Evolutionary conservation across 2,329 filamentous ascomycete species (phyloP).

Genomic region (Botrytis porri): DNA sequence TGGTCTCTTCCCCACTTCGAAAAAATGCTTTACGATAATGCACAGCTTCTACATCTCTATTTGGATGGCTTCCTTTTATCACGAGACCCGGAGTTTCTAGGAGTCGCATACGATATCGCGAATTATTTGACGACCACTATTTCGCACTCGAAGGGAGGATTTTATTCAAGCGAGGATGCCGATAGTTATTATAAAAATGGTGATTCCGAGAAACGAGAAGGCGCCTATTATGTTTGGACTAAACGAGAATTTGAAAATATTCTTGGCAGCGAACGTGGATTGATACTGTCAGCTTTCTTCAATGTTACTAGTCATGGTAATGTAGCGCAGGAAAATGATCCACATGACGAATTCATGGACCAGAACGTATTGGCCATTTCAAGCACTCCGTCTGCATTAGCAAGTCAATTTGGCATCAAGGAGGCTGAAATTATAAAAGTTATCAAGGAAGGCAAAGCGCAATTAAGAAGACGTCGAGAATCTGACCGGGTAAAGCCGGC

Average conservation of each 20-base stretch:
- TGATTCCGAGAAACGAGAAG: conserved; percentile 80
- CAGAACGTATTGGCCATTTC: conserved; percentile 82
- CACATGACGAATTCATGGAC: conserved; percentile 90
- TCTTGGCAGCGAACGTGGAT: conserved; percentile 63
- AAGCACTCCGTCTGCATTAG: conserved; percentile 65
- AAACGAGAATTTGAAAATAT: conserved; percentile 78
- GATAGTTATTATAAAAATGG: conserved; percentile 74
- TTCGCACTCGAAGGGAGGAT: conserved; percentile 65
- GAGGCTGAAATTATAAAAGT: conserved; percentile 66
- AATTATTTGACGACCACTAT: conserved; percentile 82
- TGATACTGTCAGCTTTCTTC: conserved; percentile 79
- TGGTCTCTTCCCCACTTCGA: conserved; percentile 97
- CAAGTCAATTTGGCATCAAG: conserved; percentile 70
- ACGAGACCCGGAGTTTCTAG: conserved; percentile 65
- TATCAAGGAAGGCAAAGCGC: conserved; percentile 63
- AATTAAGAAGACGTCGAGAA: conserved; percentile 69
- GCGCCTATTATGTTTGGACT: conserved; percentile 94
- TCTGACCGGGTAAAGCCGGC: conserved; percentile 72
- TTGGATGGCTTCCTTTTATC: conserved; percentile 73
- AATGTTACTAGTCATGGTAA: conserved; percentile 83
- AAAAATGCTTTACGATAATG: conserved; percentile 94
- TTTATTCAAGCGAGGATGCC: conserved; percentile 86
- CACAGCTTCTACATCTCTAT: conserved; percentile 78
- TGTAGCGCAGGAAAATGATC: conserved; percentile 75
- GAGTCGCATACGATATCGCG: conserved; percentile 75